These are phyloP conservation scores for Xerocomellus dryophilus DNA, from an alignment of 768 basidiomycete species.

Conservation along the genomic window DNA sequence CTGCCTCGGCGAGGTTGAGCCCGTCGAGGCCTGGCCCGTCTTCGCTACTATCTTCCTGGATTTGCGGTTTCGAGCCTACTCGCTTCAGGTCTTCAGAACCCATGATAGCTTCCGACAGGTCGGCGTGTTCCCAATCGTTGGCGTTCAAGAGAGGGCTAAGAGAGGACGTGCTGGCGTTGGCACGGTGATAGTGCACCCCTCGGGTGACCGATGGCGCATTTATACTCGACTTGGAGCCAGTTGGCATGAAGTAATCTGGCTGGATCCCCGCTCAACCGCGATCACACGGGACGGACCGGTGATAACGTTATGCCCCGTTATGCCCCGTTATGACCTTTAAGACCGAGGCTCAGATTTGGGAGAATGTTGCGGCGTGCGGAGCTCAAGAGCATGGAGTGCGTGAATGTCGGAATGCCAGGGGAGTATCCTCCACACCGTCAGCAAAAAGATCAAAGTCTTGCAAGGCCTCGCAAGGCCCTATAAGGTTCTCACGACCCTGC, in stretches of 20 bases:
- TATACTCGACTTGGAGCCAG: slow-evolving; percentile 10
- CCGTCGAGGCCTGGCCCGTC: not conserved
- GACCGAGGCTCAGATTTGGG: not conserved
- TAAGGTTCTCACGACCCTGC: too few relatives aligned
- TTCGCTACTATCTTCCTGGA: not conserved
- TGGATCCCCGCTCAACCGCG: not conserved
- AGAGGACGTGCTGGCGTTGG: slow-evolving; percentile 16
- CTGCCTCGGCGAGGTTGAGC: slow-evolving; percentile 14
- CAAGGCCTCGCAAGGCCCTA: too few relatives aligned
- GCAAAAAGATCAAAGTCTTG: too few relatives aligned
- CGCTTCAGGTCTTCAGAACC: not conserved
- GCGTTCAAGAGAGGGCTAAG: slow-evolving; percentile 5
- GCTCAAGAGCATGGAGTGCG: too few relatives aligned
- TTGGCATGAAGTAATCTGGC: not conserved
- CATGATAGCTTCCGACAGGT: slow-evolving; percentile 9
- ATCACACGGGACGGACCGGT: not conserved
- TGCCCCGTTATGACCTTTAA: not conserved
- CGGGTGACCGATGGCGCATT: not conserved
- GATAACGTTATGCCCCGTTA: not conserved
- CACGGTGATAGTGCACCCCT: not conserved
- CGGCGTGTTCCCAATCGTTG: slow-evolving; percentile 5
- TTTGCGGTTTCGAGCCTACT: not conserved
- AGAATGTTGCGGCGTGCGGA: not conserved
- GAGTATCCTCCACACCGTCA: too few relatives aligned
- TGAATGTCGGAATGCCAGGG: not conserved